Percentiles rank a stretch among this genome's conserved stretches.
These are phyloP conservation scores for Metschnikowia drakensbergensis DNA, from an alignment of 805 yeast species.

Conservation along the genomic window DNA sequence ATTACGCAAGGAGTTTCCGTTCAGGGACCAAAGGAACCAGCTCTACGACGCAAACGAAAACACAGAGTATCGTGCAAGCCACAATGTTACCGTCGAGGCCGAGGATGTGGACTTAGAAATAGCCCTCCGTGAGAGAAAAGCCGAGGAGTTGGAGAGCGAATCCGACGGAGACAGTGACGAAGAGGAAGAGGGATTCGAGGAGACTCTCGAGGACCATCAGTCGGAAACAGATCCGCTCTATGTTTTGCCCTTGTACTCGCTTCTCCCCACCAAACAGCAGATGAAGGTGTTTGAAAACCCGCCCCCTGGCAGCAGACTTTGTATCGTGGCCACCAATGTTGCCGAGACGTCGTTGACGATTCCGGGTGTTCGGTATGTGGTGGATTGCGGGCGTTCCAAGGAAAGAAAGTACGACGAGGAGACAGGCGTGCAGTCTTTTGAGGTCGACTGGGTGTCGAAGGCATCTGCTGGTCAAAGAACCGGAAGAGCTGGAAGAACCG, in stretches of 20 bases:
- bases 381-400: constrained; percentile 92
- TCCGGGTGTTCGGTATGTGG: constrained; percentile 91
- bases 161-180: constrained; percentile 43
- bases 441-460: constrained; percentile 86
- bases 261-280: constrained; percentile 92
- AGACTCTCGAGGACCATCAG: constrained; percentile 65
- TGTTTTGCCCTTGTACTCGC: constrained; percentile 88
- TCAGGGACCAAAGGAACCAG: constrained; percentile 23
- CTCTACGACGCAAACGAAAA: constrained; percentile 12
- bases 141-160: constrained; percentile 38
- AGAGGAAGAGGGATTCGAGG: constrained; percentile 69
- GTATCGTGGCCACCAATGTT: constrained; percentile 94
- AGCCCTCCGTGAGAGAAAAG: constrained; percentile 27
- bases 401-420: constrained; percentile 79
- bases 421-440: constrained; percentile 90
- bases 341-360: constrained; percentile 97
- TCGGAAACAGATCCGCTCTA: constrained; percentile 74
- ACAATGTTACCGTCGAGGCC: constrained; percentile 69
- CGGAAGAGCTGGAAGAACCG: constrained; percentile 98
- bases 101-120: constrained; percentile 83
- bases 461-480: constrained; percentile 95
- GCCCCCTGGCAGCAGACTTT: constrained; percentile 79
- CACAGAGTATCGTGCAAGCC: constrained; percentile 48
- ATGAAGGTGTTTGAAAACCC: constrained; percentile 86
- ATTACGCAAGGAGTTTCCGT: constrained; percentile 66